phyloP scores from a whole-genome alignment of 495 filamentous ascomycete species.

The Hyaloscypha finlandica region DNA sequence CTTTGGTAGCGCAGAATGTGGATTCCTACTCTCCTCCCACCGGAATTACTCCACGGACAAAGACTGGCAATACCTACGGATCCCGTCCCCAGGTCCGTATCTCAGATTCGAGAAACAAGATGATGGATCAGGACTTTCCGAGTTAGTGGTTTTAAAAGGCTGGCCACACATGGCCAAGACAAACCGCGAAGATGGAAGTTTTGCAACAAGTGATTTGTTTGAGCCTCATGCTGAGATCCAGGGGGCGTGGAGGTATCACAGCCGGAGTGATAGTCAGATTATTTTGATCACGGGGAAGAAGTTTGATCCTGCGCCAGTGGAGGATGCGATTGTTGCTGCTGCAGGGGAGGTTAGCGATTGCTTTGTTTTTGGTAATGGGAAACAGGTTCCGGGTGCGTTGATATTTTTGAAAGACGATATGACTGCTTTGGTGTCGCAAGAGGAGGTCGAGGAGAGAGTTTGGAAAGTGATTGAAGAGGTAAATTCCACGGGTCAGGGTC shows the following conservation, averaged over 20 bases:
- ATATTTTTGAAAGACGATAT: constrained; percentile 34
- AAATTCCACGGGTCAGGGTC: constrained; percentile 42
- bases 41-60: constrained; percentile 53
- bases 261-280: constrained; percentile 60
- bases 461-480: constrained; percentile 42
- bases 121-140: constrained; percentile 47
- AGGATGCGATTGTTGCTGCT: constrained; percentile 45
- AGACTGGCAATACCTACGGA: constrained; percentile 68
- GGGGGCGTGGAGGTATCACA: constrained; percentile 61
- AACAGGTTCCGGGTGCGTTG: constrained; percentile 47
- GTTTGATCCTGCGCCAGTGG: constrained; percentile 64
- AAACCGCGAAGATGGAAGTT: constrained; percentile 58
- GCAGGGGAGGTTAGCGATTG: constrained; percentile 40
- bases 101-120: constrained; percentile 57
- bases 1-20: constrained; percentile 61
- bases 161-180: constrained; percentile 67
- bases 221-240: constrained; percentile 50
- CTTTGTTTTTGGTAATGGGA: constrained; percentile 50
- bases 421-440: not conserved
- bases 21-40: constrained; percentile 55
- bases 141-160: constrained; percentile 57
- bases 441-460: constrained; percentile 27
- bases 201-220: constrained; percentile 63
- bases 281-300: constrained; percentile 69
- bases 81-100: constrained; percentile 13